phyloP scores from a whole-genome alignment of 179 eudicot genomes.

The Heliamphora pulchella region DNA sequence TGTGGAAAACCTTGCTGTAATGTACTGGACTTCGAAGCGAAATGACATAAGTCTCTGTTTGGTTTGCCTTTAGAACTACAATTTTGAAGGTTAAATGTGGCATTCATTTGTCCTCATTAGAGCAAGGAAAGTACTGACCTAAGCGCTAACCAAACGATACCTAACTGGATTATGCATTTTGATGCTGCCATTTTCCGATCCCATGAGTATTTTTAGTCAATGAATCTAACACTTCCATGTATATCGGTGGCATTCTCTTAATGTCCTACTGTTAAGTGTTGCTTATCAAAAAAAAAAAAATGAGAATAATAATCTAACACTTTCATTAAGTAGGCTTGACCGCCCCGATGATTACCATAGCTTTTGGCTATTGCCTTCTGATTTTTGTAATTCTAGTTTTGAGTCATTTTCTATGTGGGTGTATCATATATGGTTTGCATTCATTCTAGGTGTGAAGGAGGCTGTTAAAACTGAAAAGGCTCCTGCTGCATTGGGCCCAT shows the following conservation, averaged over 20 bases:
- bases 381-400: background rate
- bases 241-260: no score
- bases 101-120: background rate
- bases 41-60: background rate
- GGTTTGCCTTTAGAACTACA: background rate
- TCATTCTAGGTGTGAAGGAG: slow-evolving; percentile 62
- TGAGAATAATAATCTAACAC: background rate
- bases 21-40: background rate
- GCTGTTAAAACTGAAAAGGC: slow-evolving; percentile 83
- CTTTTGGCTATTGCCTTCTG: background rate
- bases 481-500: slow-evolving; percentile 96
- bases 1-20: background rate
- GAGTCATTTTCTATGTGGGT: background rate
- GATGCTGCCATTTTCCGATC: background rate
- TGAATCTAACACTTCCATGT: background rate
- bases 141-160: background rate
- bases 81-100: background rate
- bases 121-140: background rate
- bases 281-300: no score
- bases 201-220: background rate
- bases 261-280: no score
- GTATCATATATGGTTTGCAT: slow-evolving; percentile 8
- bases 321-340: background rate
- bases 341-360: background rate
- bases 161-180: background rate